Evolutionary conservation across 148 eudicot species (phyloP).

Genomic region (Chenopodium album): DNA sequence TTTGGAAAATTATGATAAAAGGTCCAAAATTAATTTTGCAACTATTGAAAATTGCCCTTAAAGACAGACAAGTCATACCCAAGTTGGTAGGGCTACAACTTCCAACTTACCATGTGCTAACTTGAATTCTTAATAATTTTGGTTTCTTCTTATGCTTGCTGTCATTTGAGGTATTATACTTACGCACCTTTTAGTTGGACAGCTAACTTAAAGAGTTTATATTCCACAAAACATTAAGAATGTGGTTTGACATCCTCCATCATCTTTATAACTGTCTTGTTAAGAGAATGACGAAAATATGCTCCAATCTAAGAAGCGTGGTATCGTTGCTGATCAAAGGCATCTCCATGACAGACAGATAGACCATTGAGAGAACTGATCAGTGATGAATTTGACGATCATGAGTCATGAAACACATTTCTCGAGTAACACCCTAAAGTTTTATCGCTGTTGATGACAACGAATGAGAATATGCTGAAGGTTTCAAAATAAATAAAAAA

Average conservation of each 20-base stretch:
- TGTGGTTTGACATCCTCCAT: background rate
- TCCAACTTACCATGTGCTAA: background rate
- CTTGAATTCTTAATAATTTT: background rate
- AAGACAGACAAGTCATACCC: constrained; percentile 4
- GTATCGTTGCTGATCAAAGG: background rate
- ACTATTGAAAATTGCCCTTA: background rate
- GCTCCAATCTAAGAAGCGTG: background rate
- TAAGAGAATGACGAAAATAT: background rate
- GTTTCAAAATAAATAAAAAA: background rate
- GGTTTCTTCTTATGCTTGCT: background rate
- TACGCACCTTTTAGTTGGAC: background rate
- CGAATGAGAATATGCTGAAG: no score
- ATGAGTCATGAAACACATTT: background rate
- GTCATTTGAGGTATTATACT: background rate
- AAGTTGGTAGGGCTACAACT: background rate
- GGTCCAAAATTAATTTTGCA: background rate
- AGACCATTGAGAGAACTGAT: background rate
- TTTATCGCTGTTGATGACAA: no score
- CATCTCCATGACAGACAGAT: background rate
- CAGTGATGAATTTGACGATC: background rate
- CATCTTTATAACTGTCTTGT: background rate
- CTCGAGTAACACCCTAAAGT: background rate
- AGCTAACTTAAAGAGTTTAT: background rate
- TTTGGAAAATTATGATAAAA: background rate
- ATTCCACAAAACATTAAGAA: background rate